These are phyloP conservation scores for Starmerella tilneyi DNA, from an alignment of 805 yeast genomes.

Conservation along the genomic window DNA sequence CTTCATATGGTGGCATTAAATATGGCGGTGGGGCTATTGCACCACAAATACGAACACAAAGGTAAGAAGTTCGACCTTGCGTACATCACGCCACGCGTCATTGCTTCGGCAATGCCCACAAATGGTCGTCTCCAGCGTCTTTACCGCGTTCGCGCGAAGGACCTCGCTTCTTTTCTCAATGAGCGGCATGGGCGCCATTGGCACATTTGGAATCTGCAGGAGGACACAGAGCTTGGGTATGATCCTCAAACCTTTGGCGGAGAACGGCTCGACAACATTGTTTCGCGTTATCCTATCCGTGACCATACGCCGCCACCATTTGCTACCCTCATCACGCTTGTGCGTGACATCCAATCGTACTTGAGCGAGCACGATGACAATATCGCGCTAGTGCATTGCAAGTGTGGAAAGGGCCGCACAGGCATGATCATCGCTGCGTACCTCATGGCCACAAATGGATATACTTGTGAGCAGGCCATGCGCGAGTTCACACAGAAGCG, in stretches of 20 bases:
- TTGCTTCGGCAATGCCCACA: constrained; percentile 72
- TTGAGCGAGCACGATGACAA: constrained; percentile 32
- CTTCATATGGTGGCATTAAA: neutral
- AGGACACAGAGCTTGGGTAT: constrained; percentile 39
- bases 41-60: constrained; percentile 5
- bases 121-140: constrained; percentile 35
- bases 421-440: constrained; percentile 68
- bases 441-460: constrained; percentile 42
- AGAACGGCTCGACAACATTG: constrained; percentile 17
- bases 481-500: constrained; percentile 46
- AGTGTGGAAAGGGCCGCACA: constrained; percentile 85
- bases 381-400: constrained; percentile 72
- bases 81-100: constrained; percentile 51
- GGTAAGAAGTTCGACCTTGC: constrained; percentile 45
- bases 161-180: constrained; percentile 42
- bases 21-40: constrained; percentile 8
- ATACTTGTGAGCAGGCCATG: constrained; percentile 40
- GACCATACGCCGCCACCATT: constrained; percentile 76
- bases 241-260: constrained; percentile 33
- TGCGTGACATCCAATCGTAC: constrained; percentile 39
- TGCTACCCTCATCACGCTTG: constrained; percentile 36
- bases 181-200: constrained; percentile 45
- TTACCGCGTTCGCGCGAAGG: constrained; percentile 45
- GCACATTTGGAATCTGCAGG: constrained; percentile 65
- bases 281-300: constrained; percentile 46